These are phyloP conservation scores for Monocercomonoides exilis DNA, from an alignment of 78 protist genomes.

Conservation along the genomic window DNA sequence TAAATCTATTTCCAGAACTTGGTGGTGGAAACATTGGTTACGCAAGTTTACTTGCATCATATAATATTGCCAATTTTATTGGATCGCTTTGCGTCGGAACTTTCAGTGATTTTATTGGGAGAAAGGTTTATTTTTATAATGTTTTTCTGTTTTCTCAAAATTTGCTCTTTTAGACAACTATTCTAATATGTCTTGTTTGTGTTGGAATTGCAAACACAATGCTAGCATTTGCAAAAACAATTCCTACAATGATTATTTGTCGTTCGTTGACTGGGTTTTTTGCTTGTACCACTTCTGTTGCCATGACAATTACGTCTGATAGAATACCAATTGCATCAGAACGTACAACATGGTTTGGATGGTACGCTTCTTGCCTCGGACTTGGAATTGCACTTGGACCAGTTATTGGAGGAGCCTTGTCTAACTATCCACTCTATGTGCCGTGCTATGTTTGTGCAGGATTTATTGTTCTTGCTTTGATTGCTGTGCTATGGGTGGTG, in stretches of 20 bases:
- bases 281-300: neutral
- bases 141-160: neutral
- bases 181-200: neutral
- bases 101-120: neutral
- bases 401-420: neutral
- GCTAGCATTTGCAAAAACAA: neutral
- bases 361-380: neutral
- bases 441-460: neutral
- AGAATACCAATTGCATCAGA: neutral
- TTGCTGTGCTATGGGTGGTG: neutral
- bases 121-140: too few species aligned
- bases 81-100: neutral
- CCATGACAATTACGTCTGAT: neutral
- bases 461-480: neutral
- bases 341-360: neutral
- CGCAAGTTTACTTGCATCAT: neutral
- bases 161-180: neutral
- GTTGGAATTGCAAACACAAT: neutral
- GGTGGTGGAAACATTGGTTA: neutral
- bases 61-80: neutral
- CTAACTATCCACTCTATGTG: neutral
- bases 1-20: neutral
- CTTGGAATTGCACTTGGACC: neutral
- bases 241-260: neutral
- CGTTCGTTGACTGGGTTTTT: neutral